Base-by-base conservation (phyloP, 2,329 filamentous ascomycete species). In the Clonostachys solani region DNA sequence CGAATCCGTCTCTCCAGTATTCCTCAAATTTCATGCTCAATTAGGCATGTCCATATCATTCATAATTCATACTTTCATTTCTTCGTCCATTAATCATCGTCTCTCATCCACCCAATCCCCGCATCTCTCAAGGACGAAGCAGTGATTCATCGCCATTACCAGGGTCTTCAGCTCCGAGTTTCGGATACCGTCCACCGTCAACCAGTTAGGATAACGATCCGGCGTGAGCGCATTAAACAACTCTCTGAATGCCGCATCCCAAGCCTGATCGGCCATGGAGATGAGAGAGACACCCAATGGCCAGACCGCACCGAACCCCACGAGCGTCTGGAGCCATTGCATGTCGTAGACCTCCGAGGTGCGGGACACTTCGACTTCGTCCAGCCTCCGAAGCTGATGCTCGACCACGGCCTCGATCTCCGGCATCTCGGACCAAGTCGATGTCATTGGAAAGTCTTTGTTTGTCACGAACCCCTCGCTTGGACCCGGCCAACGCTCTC, bases 151-250 rank as follows among this genome's bases (percentile, higher is more conserved):
- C 8, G 52, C 50, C 51, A 60, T 57, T 19, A 47, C 55, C 23
- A 64, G 47, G 16, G 46, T 47, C 53, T 57, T 61, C 19, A 53
- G 49, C 51, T 55, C 54, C 17, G 49, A 50, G 2, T 52, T 54
- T 6, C 59, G 54, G 15, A 65, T 52, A 13, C 48, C 49, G 36
- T 66, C 62, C 42, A 64, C 50, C 17, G 56, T 52, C 33, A 67
- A 47, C 63, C 63, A 66, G 48, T 63, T 66, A 9, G 64, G 63
- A 42, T 64, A 66, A 10, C 44, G 43, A 10, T 49, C 10, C 36
- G 51, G 53, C 2, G 50, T 56, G 6, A 60, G 44, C 5, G 17
- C 46, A 1, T 47, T 42, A 61, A 63, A 66, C 17, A 61, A 40
- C 9, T 54, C 44, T 8, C 42, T 13, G 45, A 53, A 60, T 38